These are phyloP conservation scores for Dichotomocladium elegans DNA, from an alignment of 371 early-diverging fungal species.

Conservation along the genomic window DNA sequence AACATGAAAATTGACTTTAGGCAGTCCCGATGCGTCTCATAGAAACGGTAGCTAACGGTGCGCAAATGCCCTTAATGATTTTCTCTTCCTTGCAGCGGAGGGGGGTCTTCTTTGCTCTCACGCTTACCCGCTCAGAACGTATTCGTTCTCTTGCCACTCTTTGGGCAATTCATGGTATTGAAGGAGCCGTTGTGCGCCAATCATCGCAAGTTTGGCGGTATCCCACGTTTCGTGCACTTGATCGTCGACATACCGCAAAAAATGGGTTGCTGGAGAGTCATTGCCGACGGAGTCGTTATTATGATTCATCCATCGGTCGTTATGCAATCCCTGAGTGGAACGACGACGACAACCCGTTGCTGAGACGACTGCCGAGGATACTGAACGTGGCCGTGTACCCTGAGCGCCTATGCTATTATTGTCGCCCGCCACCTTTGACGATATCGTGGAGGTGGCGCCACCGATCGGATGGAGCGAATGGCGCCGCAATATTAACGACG, in stretches of 20 bases:
- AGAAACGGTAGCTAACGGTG: constrained; percentile 55
- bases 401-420: too few species aligned
- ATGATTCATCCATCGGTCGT: too few species aligned
- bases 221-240: constrained; percentile 50
- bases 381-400: too few species aligned
- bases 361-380: too few species aligned
- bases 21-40: constrained; percentile 48
- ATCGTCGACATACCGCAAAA: constrained; percentile 36
- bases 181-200: constrained; percentile 56
- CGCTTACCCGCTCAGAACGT: constrained; percentile 53
- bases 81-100: too few species aligned
- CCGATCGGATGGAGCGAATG: constrained; percentile 1
- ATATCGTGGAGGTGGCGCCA: background rate
- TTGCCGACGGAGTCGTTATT: background rate
- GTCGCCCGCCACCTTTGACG: too few species aligned
- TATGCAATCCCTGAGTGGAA: too few species aligned
- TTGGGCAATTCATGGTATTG: constrained; percentile 59
- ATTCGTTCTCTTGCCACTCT: constrained; percentile 68
- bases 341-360: too few species aligned
- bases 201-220: constrained; percentile 47
- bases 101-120: too few species aligned
- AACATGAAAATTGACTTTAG: constrained; percentile 58
- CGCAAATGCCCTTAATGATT: too few species aligned
- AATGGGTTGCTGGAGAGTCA: constrained; percentile 7
- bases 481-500: constrained; percentile 1